Base-by-base conservation (phyloP, 345 rosid species). In the Ceriops tagal region DNA sequence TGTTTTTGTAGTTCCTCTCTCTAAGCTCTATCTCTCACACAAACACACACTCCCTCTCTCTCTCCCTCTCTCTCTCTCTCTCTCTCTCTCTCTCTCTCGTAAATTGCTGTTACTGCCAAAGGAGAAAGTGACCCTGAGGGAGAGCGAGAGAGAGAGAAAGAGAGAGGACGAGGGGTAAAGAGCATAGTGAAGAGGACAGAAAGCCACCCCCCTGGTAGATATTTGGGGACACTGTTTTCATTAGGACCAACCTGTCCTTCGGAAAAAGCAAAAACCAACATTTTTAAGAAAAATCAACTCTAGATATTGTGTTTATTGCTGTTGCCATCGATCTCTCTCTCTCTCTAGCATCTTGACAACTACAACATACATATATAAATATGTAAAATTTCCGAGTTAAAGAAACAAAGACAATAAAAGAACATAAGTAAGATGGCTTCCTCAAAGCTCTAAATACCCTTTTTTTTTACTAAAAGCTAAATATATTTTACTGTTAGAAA, bases 31-130 rank as follows among this genome's bases (percentile, higher is more conserved):
- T 34, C 37, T 31, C 32, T 4, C 32, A 3, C 32, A 32, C 8
- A 32, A 1, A 32, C 35, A 32, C 35, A 32, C 6, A 32, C 35
- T 5, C 16, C n/a, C 63, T 9, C 51, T 28, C 27, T 24, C 35
- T 32, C 35, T 19, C 27, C 26, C 28, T 11, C 35, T 37, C 61
- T 68, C 65, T 27, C 60, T 5, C 16, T 37, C 63, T 9, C 51
- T 28, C 27, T 24, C 35, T 32, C 35, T 19, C 27, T 39, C 28
- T 11, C 35, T 37, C 61, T 68, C 65, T 32, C 60, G 77, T 60
- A 53, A 75, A 21, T 66, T 43, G 68, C 28, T 55, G 13, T 28
- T 22, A 43, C 81, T 73, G 75, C 72, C 65, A 67, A 71, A 75
- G 58, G 51, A 27, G 65, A 53, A 59, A 67, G 76, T 35, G 65